Evolutionary conservation across 495 filamentous ascomycete species (phyloP), one percentile per base, ranked within the genome.

Genomic region (Umbilicaria muhlenbergii): DNA sequence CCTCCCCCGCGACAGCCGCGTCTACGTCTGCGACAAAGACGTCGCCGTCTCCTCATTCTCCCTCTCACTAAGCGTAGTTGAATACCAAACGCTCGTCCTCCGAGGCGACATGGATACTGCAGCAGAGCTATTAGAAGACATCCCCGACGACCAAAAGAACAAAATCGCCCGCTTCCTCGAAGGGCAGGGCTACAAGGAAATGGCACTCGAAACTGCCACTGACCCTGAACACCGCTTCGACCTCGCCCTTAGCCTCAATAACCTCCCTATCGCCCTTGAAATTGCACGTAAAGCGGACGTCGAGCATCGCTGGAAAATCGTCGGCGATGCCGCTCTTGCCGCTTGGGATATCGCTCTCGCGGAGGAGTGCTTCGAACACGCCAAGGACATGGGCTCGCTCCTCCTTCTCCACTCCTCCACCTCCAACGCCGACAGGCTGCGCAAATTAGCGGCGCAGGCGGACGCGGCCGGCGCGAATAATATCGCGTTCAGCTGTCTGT

Each of bases 151-250:
- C 42, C 86, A 96, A 57, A 84, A 88, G 63, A 94, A 91, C 64
- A 95, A 95, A 67, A 87, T 99, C 43, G 91, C 91, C 11, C 82
- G 91, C 18, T 99, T 99, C 72, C 74, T 99, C 32, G 92, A 99
- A 58, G 92, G 92, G 18, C 91, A 96, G 60, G 88, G 88, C 3
- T 84, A 94, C 61, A 94, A 94, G 59, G 91, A 95, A 46, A 67
- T 94, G 45, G 91, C 91, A 0, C 77, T 99, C 17, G 83, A 94
- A 41, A 86, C 96, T n/a, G 86, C 92, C 31, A 93, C 91, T 0
- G 91, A 99, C 56, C 73, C 81, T 1, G 91, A 99, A 60, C 91
- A 99, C 63, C 86, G 89, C 51, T 96, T 99, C 57, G 91, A 99
- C 38, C 70, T 99, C 8, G 83, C 92, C 1, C 71, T 98, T 32